phyloP scores from a whole-genome alignment of 179 eudicot species.

The Patellifolia procumbens region DNA sequence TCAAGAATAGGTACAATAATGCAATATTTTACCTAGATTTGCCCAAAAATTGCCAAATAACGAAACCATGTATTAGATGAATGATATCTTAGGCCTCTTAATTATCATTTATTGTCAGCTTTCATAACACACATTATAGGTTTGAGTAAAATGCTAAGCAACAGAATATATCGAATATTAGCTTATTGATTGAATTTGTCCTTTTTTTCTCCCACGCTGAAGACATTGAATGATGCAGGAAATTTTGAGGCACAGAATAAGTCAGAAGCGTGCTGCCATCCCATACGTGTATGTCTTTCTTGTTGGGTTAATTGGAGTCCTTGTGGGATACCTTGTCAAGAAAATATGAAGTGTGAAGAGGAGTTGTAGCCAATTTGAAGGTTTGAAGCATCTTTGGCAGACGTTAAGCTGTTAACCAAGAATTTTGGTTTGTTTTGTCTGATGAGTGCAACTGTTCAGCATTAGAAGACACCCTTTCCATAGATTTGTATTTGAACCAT shows the following conservation, averaged over 20 bases:
- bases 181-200: neutral
- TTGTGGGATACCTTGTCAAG: constrained; percentile 63
- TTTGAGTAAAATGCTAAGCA: neutral
- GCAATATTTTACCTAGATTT: no score
- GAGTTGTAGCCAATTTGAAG: neutral
- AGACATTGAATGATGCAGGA: constrained; percentile 43
- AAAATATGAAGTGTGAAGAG: constrained; percentile 32
- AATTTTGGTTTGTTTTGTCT: constrained; percentile 1
- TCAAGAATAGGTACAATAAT: neutral
- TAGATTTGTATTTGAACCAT: neutral
- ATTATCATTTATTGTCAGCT: no score
- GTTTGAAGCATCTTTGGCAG: neutral
- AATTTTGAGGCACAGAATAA: constrained; percentile 48
- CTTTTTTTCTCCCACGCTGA: neutral
- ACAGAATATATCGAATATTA: neutral
- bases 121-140: no score
- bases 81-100: no score
- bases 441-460: neutral
- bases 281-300: constrained; percentile 50
- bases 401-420: neutral
- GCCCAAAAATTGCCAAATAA: no score
- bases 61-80: no score
- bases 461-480: neutral
- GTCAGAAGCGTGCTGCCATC: constrained; percentile 44
- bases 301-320: constrained; percentile 56